Conservation (phyloP, 495 filamentous ascomycete genomes). For the Podospora didyma region DNA sequence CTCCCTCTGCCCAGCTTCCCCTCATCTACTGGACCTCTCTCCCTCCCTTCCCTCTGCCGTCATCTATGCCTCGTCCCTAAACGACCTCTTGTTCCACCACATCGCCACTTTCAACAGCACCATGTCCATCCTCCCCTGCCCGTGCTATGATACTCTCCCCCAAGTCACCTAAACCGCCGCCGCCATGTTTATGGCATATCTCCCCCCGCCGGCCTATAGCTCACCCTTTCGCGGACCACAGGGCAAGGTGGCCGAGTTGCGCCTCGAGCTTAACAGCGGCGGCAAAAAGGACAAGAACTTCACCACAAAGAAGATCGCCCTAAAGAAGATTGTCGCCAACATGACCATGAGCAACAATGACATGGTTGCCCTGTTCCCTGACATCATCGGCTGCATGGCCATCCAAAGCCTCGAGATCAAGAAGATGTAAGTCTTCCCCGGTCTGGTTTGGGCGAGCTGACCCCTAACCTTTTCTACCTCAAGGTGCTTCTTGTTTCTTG, state of each 20-base stretch:
- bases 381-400: slow-evolving; percentile 91
- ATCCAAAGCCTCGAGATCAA: slow-evolving; percentile 95
- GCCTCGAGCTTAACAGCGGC: slow-evolving; percentile 86
- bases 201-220: slow-evolving; percentile 36
- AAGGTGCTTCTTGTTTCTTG: slow-evolving; percentile 96
- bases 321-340: slow-evolving; percentile 99
- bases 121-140: slow-evolving; percentile 2
- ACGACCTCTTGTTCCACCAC: neutral
- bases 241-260: slow-evolving; percentile 98
- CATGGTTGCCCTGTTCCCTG: slow-evolving; percentile 95
- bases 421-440: slow-evolving; percentile 74
- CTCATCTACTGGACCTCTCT: neutral
- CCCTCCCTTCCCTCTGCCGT: slow-evolving; percentile 1
- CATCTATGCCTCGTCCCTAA: neutral
- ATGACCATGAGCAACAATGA: slow-evolving; percentile 99
- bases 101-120: neutral
- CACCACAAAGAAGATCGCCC: slow-evolving; percentile 92
- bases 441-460: neutral
- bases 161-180: neutral
- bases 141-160: slow-evolving; percentile 23
- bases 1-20: neutral
- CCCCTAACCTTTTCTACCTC: slow-evolving; percentile 19
- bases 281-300: slow-evolving; percentile 99
- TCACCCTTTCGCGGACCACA: slow-evolving; percentile 51
- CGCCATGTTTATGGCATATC: slow-evolving; percentile 49